These are phyloP conservation scores for Stenogyne calaminthoides DNA, from an alignment of 305 asterid genomes.

Conservation along the genomic window DNA sequence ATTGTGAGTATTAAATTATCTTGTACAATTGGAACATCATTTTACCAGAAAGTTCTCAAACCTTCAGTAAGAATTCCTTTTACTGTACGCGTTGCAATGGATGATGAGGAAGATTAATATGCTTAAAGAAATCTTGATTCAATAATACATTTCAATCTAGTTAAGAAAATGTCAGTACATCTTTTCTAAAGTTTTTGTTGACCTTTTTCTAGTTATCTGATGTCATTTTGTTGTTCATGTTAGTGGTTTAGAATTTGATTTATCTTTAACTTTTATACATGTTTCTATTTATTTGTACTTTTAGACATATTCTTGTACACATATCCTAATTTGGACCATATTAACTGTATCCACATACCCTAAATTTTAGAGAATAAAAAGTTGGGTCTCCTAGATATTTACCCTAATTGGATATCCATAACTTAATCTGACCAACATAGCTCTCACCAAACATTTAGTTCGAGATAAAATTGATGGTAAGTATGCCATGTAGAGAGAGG, in stretches of 20 bases:
- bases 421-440: no score
- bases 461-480: no score
- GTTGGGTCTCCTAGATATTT: neutral
- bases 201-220: neutral
- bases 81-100: neutral
- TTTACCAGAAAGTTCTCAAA: neutral
- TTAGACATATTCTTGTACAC: neutral
- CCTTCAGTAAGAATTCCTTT: neutral
- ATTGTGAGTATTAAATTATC: neutral
- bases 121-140: neutral
- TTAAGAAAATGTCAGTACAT: neutral
- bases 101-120: neutral
- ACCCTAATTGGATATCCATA: neutral
- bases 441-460: no score
- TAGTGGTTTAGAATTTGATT: neutral
- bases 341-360: neutral
- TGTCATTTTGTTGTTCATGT: neutral
- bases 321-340: neutral
- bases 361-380: no score
- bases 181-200: neutral
- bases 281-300: neutral
- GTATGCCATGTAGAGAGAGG: no score
- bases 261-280: neutral
- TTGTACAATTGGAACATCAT: neutral
- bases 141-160: no score